A percentile compares a stretch with the other conserved stretches of the same genome.
These are phyloP conservation scores for Acarospora socialis DNA, from an alignment of 2,329 filamentous ascomycete species.

Conservation along the genomic window DNA sequence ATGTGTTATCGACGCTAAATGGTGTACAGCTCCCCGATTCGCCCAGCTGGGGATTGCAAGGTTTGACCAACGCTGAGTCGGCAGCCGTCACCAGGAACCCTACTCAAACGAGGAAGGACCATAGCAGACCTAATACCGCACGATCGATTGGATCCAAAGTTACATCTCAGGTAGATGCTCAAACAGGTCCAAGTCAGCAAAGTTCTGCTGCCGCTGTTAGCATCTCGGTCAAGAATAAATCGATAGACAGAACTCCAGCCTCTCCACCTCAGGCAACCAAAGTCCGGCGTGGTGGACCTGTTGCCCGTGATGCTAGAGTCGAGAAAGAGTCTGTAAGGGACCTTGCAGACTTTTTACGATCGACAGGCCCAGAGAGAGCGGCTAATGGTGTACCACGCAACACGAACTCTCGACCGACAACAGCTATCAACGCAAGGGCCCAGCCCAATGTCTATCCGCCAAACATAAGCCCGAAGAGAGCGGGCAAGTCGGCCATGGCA, in stretches of 20 bases:
- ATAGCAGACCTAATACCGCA: too few relatives aligned
- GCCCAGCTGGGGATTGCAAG: too few relatives aligned
- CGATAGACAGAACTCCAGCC: constrained; percentile 14
- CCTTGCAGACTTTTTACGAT: constrained; percentile 80
- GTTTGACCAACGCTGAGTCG: too few relatives aligned
- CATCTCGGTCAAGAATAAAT: constrained; percentile 16
- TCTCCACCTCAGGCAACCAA: constrained; percentile 20
- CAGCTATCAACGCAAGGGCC: constrained; percentile 4
- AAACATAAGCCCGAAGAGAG: neutral
- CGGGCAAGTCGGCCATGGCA: neutral
- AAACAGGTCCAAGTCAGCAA: neutral
- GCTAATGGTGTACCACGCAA: constrained; percentile 15
- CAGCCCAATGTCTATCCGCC: neutral
- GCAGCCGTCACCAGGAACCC: too few relatives aligned
- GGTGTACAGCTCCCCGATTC: too few relatives aligned
- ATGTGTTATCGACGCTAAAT: too few relatives aligned
- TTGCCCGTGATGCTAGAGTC: constrained; percentile 56
- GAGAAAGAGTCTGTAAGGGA: constrained; percentile 60
- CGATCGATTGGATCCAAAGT: too few relatives aligned
- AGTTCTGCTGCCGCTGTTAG: neutral
- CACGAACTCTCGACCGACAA: constrained; percentile 18
- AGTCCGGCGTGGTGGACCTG: constrained; percentile 16
- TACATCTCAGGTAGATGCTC: too few relatives aligned
- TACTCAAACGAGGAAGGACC: too few relatives aligned
- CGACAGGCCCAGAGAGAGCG: constrained; percentile 55